Evolutionary conservation across 169 alveolate species (phyloP), one percentile per base, ranked within the genome.

Genomic region (Miamiensis avidus): DNA sequence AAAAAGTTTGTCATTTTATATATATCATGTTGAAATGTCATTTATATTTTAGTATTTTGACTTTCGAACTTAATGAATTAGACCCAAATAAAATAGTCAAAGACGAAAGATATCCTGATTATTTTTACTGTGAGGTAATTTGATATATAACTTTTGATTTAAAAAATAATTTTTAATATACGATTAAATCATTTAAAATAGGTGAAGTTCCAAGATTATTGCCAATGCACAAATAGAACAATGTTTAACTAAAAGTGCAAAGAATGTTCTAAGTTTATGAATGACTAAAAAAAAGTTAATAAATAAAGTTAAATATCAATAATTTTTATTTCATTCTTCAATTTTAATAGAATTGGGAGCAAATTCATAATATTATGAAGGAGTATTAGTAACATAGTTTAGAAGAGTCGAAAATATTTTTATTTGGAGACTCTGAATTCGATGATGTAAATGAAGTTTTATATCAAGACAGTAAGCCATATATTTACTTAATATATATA

Each of bases 401-500:
- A 1, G 82, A 81, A 30, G 85, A 85, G 20, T 84, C 93, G 15
- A 74, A 76, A 72, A 82, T 85, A 49, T 31, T 89, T 29, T 82
- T 85, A 64, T 89, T 85, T 82, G 89, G 89, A 82, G 89, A 89
- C 75, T 82, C 86, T 6, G 82, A 77, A 72, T 84, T 85, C 34
- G 93, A 89, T 33, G 89, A 89, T 82, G 29, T 84, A 49, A 87
- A 89, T 76, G 75, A 84, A 64, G 77, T 83, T 49, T 73, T 83
- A 72, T 77, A 84, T 77, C 73, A 69, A 65, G 32, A 33, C 20
- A 76, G 89, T 76, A 84, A 77, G n/a, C n/a, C n/a, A n/a, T n/a
- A n/a, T n/a, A n/a, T n/a, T n/a, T n/a, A n/a, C n/a, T n/a, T n/a
- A n/a, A n/a, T n/a, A n/a, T n/a, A n/a, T n/a, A n/a, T n/a, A n/a